phyloP scores from a whole-genome alignment of 257 asterid genomes.

The Salvia miltiorrhiza region DNA sequence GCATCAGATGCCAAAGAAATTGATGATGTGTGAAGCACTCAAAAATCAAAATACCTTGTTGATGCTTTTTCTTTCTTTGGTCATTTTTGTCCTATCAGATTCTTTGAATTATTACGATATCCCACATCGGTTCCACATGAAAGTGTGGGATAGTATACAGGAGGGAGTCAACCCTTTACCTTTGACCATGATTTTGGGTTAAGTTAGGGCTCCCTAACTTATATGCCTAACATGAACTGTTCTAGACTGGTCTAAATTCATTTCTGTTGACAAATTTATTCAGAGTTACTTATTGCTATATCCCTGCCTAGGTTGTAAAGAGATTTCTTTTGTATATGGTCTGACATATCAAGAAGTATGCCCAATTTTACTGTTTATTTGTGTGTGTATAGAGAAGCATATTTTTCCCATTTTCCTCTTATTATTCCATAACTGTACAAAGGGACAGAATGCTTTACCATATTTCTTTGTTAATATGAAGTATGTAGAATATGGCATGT shows the following conservation, averaged over 20 bases:
- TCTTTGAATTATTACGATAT: too few relatives aligned
- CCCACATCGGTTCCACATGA: too few relatives aligned
- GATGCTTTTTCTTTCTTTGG: background rate
- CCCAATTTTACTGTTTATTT: too few relatives aligned
- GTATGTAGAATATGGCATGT: background rate
- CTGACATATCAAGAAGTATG: too few relatives aligned
- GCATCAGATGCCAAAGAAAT: background rate
- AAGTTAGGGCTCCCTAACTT: too few relatives aligned
- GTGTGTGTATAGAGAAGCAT: too few relatives aligned
- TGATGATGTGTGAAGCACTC: background rate
- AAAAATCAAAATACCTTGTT: background rate
- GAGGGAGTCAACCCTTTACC: too few relatives aligned
- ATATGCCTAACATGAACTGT: too few relatives aligned
- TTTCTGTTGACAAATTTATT: background rate
- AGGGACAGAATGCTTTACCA: too few relatives aligned
- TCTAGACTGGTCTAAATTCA: background rate
- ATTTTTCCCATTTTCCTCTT: background rate
- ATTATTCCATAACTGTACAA: background rate
- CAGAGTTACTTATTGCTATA: constrained; percentile 1
- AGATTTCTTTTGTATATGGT: too few relatives aligned
- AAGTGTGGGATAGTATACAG: too few relatives aligned
- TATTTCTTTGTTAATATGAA: background rate
- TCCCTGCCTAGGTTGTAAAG: background rate
- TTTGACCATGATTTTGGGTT: too few relatives aligned
- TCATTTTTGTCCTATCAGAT: background rate